Conservation (phyloP, 2,329 filamentous ascomycete genomes). For the Calonectria pteridis region DNA sequence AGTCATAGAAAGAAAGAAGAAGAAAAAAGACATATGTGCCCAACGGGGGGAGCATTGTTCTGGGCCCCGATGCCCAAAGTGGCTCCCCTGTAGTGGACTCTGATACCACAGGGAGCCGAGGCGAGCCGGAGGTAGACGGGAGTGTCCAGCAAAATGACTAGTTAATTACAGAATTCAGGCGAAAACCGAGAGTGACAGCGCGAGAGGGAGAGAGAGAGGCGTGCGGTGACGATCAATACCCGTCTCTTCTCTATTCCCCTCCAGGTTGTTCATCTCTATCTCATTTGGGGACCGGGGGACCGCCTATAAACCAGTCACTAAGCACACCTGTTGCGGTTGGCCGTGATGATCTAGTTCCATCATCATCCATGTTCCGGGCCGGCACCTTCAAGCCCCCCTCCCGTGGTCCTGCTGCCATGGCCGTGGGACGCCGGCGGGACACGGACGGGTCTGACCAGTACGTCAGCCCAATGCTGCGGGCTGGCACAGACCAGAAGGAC, state of each 20-base stretch:
- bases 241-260: background rate
- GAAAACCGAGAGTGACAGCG: background rate
- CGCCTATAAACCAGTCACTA: background rate
- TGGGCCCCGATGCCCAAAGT: constrained; percentile 31
- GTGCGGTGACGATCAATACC: background rate
- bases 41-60: background rate
- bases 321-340: background rate
- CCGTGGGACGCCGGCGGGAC: constrained; percentile 25
- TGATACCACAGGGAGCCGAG: constrained; percentile 20
- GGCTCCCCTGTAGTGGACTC: constrained; percentile 17
- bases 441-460: constrained; percentile 24
- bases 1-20: background rate
- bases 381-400: background rate
- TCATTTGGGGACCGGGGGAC: background rate
- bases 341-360: background rate
- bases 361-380: background rate
- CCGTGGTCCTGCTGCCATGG: constrained; percentile 29
- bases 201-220: no score
- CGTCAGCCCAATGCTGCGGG: constrained; percentile 10
- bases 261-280: background rate
- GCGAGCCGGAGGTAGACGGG: constrained; percentile 25
- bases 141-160: background rate
- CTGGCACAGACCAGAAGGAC: background rate
- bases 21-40: background rate
- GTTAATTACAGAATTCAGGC: background rate